phyloP scores from a whole-genome alignment of 1,284 basidiomycete genomes.

The Ustilago xerochloae region DNA sequence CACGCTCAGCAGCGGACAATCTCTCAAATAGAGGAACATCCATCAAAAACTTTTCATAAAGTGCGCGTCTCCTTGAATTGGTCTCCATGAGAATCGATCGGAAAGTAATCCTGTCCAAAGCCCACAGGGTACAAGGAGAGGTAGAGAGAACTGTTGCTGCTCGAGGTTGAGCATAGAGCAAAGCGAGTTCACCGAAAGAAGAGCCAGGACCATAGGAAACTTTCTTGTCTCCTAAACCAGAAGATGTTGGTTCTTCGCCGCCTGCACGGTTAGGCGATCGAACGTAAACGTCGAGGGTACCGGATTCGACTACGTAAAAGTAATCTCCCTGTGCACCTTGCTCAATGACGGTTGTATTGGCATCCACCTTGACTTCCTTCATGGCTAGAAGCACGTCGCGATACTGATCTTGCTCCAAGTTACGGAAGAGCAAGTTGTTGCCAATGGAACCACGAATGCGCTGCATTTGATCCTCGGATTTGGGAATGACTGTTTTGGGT shows the following conservation, averaged over 20 bases:
- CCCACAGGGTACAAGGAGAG: slow-evolving; percentile 86
- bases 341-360: slow-evolving; percentile 87
- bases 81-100: slow-evolving; percentile 83
- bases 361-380: slow-evolving; percentile 82
- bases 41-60: slow-evolving; percentile 94
- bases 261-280: slow-evolving; percentile 54
- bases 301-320: slow-evolving; percentile 96
- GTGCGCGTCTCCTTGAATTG: slow-evolving; percentile 78
- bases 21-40: slow-evolving; percentile 90
- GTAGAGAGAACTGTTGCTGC: slow-evolving; percentile 91
- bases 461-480: slow-evolving; percentile 83
- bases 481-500: slow-evolving; percentile 71
- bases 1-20: slow-evolving; percentile 85
- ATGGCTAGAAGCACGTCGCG: slow-evolving; percentile 92
- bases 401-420: slow-evolving; percentile 95
- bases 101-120: slow-evolving; percentile 96
- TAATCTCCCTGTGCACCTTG: slow-evolving; percentile 97
- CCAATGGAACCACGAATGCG: slow-evolving; percentile 88
- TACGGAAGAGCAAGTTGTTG: slow-evolving; percentile 93
- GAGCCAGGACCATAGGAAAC: slow-evolving; percentile 85
- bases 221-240: slow-evolving; percentile 60
- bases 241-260: slow-evolving; percentile 45
- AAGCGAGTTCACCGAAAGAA: slow-evolving; percentile 93
- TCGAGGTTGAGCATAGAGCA: slow-evolving; percentile 97
- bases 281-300: slow-evolving; percentile 87